Percentiles rank a stretch among this genome's conserved stretches.
phyloP scores from a whole-genome alignment of 331 rosid species.

The Telfairia occidentalis region DNA sequence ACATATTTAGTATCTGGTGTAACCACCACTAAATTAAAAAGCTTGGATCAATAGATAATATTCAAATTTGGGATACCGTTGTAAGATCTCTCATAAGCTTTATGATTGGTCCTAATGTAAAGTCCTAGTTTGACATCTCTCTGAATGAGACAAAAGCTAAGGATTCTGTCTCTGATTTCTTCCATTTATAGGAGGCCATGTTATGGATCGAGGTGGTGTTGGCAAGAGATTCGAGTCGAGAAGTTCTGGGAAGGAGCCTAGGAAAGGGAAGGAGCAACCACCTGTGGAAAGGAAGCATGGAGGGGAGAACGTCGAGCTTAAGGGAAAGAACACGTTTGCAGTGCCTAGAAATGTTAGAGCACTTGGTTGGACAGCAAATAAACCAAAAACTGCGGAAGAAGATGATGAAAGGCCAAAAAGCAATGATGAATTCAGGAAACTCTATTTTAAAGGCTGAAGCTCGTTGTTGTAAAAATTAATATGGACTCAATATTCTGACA shows the following conservation, averaged over 20 bases:
- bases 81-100: not conserved
- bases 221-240: slow-evolving; percentile 25
- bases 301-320: slow-evolving; percentile 35
- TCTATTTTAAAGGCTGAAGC: slow-evolving; percentile 40
- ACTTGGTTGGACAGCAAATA: slow-evolving; percentile 41
- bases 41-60: not conserved
- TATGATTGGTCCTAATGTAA: not conserved
- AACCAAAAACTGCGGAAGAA: slow-evolving; percentile 33
- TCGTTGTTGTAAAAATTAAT: not conserved
- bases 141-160: not conserved
- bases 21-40: not conserved
- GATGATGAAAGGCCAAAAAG: slow-evolving; percentile 63
- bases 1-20: not conserved
- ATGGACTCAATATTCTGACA: not conserved
- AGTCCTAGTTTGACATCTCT: not conserved
- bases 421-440: slow-evolving; percentile 80
- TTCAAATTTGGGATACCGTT: not conserved
- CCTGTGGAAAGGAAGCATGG: slow-evolving; percentile 23
- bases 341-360: slow-evolving; percentile 71
- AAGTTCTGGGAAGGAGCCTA: slow-evolving; percentile 31
- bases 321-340: slow-evolving; percentile 84
- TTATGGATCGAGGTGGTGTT: slow-evolving; percentile 19
- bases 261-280: slow-evolving; percentile 18
- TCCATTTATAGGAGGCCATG: slow-evolving; percentile 17
- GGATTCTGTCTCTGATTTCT: not conserved